These are phyloP conservation scores for Cladorrhinum samala DNA, from an alignment of 495 filamentous ascomycete species.

Conservation along the genomic window DNA sequence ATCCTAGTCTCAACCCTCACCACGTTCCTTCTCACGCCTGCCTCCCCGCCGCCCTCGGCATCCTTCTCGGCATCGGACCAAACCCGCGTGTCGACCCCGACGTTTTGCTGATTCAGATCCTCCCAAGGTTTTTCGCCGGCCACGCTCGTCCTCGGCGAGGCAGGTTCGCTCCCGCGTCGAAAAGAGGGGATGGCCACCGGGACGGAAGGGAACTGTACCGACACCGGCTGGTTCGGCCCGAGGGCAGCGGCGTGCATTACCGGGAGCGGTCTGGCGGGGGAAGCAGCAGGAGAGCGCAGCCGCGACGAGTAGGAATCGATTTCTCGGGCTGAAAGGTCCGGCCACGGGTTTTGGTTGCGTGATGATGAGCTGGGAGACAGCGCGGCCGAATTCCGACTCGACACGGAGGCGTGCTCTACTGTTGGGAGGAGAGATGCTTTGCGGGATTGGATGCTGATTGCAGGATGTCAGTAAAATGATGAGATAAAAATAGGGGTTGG, in stretches of 20 bases:
- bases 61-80: constrained; percentile 1
- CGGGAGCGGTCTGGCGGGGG: neutral
- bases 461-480: too few species aligned
- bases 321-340: constrained; percentile 14
- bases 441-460: constrained; percentile 1
- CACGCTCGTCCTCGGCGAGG: neutral
- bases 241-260: too few species aligned
- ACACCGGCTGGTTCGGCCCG: neutral
- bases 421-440: constrained; percentile 17
- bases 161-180: too few species aligned
- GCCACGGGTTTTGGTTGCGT: constrained; percentile 18
- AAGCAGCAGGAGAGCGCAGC: neutral
- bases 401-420: constrained; percentile 5
- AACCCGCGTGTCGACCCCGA: constrained; percentile 5
- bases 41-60: neutral
- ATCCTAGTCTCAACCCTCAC: constrained; percentile 14
- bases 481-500: too few species aligned
- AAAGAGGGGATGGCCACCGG: neutral
- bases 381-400: too few species aligned
- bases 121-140: neutral
- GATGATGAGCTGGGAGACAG: neutral
- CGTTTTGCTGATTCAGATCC: neutral
- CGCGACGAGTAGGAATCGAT: neutral
- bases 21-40: constrained; percentile 1
- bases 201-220: neutral